Percentiles rank a stretch among this genome's conserved stretches.
Evolutionary conservation across 257 asterid species (phyloP).

Genomic region (Solanum pennellii): DNA sequence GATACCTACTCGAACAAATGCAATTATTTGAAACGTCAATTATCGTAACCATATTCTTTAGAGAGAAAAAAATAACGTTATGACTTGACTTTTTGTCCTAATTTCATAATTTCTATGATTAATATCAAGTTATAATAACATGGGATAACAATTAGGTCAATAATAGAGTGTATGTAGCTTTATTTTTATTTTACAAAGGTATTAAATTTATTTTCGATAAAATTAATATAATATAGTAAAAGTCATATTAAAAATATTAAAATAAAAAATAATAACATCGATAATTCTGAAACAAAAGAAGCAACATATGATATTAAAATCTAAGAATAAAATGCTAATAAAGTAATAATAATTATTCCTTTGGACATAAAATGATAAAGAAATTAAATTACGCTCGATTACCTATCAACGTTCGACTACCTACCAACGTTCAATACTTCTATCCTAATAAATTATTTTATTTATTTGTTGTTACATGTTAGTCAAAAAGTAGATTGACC

Average conservation of each 20-base stretch:
- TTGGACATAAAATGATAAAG: not conserved
- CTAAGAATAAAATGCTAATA: not conserved
- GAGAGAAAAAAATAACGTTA: not conserved
- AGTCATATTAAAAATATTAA: rapidly evolving
- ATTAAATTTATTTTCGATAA: too few relatives aligned
- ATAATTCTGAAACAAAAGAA: not conserved
- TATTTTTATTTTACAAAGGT: too few relatives aligned
- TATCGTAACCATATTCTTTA: not conserved
- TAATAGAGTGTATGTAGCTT: not conserved
- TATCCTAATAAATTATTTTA: not conserved
- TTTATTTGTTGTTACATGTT: not conserved
- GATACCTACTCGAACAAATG: not conserved
- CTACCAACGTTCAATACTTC: not conserved
- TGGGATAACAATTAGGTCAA: not conserved
- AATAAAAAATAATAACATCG: not conserved
- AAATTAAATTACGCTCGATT: not conserved
- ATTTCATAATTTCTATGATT: not conserved
- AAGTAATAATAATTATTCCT: not conserved
- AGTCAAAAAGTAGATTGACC: not conserved
- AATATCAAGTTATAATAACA: not conserved
- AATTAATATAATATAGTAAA: too few relatives aligned
- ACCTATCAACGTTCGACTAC: not conserved
- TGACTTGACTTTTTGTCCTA: not conserved
- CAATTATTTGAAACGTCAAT: not conserved
- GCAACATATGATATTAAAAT: not conserved